Evolutionary conservation across 805 yeast genomes (phyloP).

Genomic region (Candida vaughaniae): DNA sequence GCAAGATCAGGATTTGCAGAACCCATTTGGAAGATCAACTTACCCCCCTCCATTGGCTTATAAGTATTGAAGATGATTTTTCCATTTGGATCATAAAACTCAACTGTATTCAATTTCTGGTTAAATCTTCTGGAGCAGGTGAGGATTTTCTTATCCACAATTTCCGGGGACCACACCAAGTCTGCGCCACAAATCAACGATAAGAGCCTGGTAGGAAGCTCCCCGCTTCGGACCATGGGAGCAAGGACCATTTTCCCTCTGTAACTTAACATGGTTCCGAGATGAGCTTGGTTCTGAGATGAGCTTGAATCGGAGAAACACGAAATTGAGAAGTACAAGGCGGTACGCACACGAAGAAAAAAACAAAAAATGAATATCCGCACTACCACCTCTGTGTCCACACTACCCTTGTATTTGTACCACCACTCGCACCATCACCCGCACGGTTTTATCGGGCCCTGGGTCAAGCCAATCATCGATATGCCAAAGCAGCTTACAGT

Average conservation of each 20-base stretch:
- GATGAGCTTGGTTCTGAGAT: too few species aligned
- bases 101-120: slow-evolving; percentile 55
- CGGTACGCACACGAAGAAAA: too few species aligned
- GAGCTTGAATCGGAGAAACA: too few species aligned
- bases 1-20: slow-evolving; percentile 82
- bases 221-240: slow-evolving; percentile 97
- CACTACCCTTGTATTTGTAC: too few species aligned
- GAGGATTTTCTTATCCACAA: slow-evolving; percentile 80
- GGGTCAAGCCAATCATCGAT: too few species aligned
- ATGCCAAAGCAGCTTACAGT: too few species aligned
- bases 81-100: slow-evolving; percentile 47
- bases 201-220: slow-evolving; percentile 81
- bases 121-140: slow-evolving; percentile 68
- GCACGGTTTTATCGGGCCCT: too few species aligned
- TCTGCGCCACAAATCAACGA: slow-evolving; percentile 88
- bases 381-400: too few species aligned
- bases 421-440: too few species aligned
- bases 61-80: slow-evolving; percentile 70
- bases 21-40: slow-evolving; percentile 86
- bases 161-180: slow-evolving; percentile 92
- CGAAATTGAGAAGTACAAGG: too few species aligned
- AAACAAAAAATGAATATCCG: too few species aligned
- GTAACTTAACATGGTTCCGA: slow-evolving; percentile 49
- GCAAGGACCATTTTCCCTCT: slow-evolving; percentile 82
- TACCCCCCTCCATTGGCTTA: slow-evolving; percentile 59